A percentile compares a stretch with the other conserved stretches of the same genome.
Conservation (phyloP, 2,329 filamentous ascomycete species). For the Albophoma yamanashiensis region DNA sequence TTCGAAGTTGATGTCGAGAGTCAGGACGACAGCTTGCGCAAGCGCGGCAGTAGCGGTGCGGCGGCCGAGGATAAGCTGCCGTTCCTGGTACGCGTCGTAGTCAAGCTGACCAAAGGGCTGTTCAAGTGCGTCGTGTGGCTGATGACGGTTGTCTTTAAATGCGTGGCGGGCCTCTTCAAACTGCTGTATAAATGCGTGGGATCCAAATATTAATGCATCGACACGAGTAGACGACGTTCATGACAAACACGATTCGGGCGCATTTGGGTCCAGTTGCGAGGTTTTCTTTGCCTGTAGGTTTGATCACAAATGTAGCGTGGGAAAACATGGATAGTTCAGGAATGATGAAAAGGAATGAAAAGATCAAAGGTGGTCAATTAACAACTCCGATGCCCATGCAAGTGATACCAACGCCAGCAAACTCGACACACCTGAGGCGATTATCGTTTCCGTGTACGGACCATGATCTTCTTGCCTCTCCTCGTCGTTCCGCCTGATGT, state of each 20-base stretch:
- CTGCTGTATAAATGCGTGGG: slow-evolving; percentile 40
- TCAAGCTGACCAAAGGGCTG: slow-evolving; percentile 39
- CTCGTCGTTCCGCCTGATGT: slow-evolving; percentile 50
- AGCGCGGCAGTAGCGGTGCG: slow-evolving; percentile 22
- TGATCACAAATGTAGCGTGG: not conserved
- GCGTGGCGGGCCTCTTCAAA: slow-evolving; percentile 37
- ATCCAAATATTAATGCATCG: slow-evolving; percentile 24
- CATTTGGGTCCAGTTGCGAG: not conserved
- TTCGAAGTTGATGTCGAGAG: slow-evolving; percentile 54
- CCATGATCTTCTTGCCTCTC: slow-evolving; percentile 50
- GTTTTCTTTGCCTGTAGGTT: not conserved
- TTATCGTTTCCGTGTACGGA: slow-evolving; percentile 51
- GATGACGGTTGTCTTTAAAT: slow-evolving; percentile 44
- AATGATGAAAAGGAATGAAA: not conserved
- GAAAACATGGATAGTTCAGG: no score
- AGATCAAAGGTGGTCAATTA: not conserved
- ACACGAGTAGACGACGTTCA: not conserved
- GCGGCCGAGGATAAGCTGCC: slow-evolving; percentile 38
- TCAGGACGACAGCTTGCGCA: slow-evolving; percentile 36
- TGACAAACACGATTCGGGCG: not conserved
- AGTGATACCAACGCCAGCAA: not conserved
- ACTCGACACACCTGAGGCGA: not conserved
- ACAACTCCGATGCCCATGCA: not conserved
- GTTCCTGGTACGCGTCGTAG: slow-evolving; percentile 33
- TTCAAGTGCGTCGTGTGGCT: slow-evolving; percentile 51